These are phyloP conservation scores for Neonectria magnoliae DNA, from an alignment of 2,329 filamentous ascomycete species.

Conservation along the genomic window DNA sequence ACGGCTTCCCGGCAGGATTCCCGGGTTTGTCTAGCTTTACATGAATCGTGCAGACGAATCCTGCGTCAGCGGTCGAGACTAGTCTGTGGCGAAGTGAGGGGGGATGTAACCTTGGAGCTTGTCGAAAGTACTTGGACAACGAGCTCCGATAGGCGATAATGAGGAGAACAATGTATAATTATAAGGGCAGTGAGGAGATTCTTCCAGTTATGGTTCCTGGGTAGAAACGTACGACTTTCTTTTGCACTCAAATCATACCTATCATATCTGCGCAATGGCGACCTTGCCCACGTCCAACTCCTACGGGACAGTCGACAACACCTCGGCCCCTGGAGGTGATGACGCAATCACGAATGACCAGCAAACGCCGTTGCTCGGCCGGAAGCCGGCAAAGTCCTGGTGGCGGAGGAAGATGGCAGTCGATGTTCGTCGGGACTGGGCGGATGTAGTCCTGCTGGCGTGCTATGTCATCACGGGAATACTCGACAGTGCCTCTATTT, in stretches of 20 bases:
- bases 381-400: constrained; percentile 34
- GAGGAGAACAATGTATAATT: not conserved
- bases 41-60: not conserved
- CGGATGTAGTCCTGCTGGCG: constrained; percentile 74
- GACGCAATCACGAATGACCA: constrained; percentile 19
- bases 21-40: not conserved
- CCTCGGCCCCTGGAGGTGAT: constrained; percentile 10
- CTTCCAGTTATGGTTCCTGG: not conserved
- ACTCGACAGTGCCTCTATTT: constrained; percentile 79
- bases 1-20: not conserved
- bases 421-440: constrained; percentile 61
- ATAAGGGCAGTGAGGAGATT: not conserved
- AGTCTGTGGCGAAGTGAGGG: not conserved
- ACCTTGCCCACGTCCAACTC: constrained; percentile 17
- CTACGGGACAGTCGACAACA: constrained; percentile 31
- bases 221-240: constrained; percentile 1
- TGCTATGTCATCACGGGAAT: constrained; percentile 83
- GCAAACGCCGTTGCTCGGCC: constrained; percentile 28
- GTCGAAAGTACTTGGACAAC: not conserved
- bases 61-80: not conserved
- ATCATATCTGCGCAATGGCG: constrained; percentile 24
- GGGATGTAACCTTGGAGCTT: not conserved
- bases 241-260: not conserved
- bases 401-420: constrained; percentile 30
- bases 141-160: not conserved